Evolutionary conservation across 345 rosid species (phyloP).

Genomic region (Gynandropsis gynandra): DNA sequence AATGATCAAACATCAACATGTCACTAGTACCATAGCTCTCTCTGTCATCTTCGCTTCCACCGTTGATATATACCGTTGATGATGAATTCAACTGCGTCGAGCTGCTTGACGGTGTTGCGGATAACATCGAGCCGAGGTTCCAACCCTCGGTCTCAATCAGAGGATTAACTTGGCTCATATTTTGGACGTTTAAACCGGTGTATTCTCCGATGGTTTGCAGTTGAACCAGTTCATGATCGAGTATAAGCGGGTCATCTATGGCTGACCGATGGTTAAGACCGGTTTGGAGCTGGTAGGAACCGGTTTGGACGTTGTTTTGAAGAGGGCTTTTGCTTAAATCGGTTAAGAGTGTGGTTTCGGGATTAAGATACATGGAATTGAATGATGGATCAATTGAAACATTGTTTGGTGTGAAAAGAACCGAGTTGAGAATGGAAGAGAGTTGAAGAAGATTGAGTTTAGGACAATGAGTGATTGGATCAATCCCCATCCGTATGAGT

Average conservation of each 20-base stretch:
- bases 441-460: conserved; percentile 27
- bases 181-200: conserved; percentile 16
- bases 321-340: too few relatives aligned
- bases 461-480: conserved; percentile 64
- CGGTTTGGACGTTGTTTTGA: conserved; percentile 16
- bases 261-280: neutral
- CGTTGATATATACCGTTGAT: conserved; percentile 20
- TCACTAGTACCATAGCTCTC: conserved; percentile 32
- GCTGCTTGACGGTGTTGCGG: conserved; percentile 20
- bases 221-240: conserved; percentile 18
- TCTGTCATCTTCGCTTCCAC: conserved; percentile 27
- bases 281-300: conserved; percentile 22
- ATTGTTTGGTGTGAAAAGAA: conserved; percentile 20
- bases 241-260: neutral
- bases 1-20: conserved; percentile 25
- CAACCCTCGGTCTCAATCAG: conserved; percentile 13
- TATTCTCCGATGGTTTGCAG: conserved; percentile 25
- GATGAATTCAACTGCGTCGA: conserved; percentile 26
- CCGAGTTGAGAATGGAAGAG: conserved; percentile 25
- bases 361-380: conserved; percentile 18
- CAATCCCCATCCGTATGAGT: conserved; percentile 76
- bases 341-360: conserved; percentile 12
- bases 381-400: conserved; percentile 9
- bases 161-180: conserved; percentile 16
- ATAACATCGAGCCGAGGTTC: conserved; percentile 23